Conservation (phyloP, 2,329 filamentous ascomycete species). For the Thielaviopsis musarum region DNA sequence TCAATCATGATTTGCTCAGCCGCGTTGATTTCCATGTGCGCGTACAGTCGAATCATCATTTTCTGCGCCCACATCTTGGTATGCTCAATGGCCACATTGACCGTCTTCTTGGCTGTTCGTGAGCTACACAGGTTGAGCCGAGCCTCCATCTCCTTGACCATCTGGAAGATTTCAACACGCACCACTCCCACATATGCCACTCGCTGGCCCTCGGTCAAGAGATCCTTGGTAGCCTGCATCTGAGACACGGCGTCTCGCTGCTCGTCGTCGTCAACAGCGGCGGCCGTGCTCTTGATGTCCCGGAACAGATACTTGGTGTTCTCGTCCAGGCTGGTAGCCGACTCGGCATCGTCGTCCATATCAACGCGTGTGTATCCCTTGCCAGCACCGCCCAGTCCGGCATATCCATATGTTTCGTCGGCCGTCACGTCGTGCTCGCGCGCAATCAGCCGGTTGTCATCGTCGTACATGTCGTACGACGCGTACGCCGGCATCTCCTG, state of each 20-base stretch:
- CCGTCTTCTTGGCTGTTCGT: slow-evolving; percentile 53
- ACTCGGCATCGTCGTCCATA: slow-evolving; percentile 85
- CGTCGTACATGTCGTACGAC: slow-evolving; percentile 88
- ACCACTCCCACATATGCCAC: slow-evolving; percentile 92
- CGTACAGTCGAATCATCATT: slow-evolving; percentile 89
- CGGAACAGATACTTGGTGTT: slow-evolving; percentile 94
- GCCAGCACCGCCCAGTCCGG: slow-evolving; percentile 68
- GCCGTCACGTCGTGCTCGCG: slow-evolving; percentile 58
- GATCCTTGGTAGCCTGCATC: slow-evolving; percentile 87
- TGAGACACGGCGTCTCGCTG: slow-evolving; percentile 74
- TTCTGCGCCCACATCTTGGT: slow-evolving; percentile 95
- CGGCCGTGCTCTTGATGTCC: slow-evolving; percentile 41
- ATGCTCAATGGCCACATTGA: slow-evolving; percentile 54
- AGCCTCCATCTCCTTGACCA: slow-evolving; percentile 51
- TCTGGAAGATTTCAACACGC: slow-evolving; percentile 60
- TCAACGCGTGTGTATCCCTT: slow-evolving; percentile 94
- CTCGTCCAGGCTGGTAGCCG: slow-evolving; percentile 90
- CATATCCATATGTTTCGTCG: slow-evolving; percentile 52
- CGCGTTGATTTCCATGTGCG: slow-evolving; percentile 88
- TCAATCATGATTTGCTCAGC: slow-evolving; percentile 98
- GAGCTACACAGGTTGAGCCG: slow-evolving; percentile 21
- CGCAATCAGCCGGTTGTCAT: slow-evolving; percentile 75
- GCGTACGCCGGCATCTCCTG: slow-evolving; percentile 90
- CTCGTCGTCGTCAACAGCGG: slow-evolving; percentile 58
- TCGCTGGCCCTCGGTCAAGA: slow-evolving; percentile 86